Base-by-base conservation (phyloP, 2,329 filamentous ascomycete species). In the Hypoxylon sp. region DNA sequence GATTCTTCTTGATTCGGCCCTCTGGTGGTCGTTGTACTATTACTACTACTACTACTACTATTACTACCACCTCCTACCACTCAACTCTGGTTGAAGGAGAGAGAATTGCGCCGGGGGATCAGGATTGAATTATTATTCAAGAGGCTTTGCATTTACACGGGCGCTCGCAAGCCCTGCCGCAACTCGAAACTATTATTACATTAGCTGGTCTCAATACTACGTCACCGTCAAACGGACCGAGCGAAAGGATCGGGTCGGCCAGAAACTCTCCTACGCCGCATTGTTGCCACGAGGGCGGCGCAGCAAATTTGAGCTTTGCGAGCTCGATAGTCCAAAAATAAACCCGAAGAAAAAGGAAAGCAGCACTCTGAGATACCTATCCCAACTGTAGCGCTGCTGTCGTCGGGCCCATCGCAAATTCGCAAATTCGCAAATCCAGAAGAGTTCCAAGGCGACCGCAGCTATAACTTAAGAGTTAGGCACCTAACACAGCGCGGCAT, bases 161-260 rank as follows among this genome's bases (percentile, higher is more conserved):
- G 24, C 22, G n/a, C 60, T 24, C 36, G 42, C 33, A 22, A 55
- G 24, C 24, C 38, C 33, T 38, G 22, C 46, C 24, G 51, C 40
- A 50, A 40, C 46, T 22, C 38, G 30, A 38, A 50, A 55, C 42
- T 56, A 51, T 61, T 59, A 49, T 56, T 55, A 52, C 38, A 20
- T 50, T 28, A 20, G 16, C 59, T 33, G 32, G 32, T 18, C 42
- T 42, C 30, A 14, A n/a, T n/a, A n/a, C n/a, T 50, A 59, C 60
- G 57, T 64, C 60, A 67, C 60, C 49, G 40, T 48, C 56, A 64
- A 63, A 61, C 58, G 65, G 62, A 66, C 62, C 61, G 65, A 68
- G 45, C 49, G 46, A 68, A 65, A 65, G 62, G 56, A 66, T 70
- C 65, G 59, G 59, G 53, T 64, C 65, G 62, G 65, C 56, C 50